phyloP scores from a whole-genome alignment of 2,329 filamentous ascomycete genomes.

The Endocalyx cinctus region DNA sequence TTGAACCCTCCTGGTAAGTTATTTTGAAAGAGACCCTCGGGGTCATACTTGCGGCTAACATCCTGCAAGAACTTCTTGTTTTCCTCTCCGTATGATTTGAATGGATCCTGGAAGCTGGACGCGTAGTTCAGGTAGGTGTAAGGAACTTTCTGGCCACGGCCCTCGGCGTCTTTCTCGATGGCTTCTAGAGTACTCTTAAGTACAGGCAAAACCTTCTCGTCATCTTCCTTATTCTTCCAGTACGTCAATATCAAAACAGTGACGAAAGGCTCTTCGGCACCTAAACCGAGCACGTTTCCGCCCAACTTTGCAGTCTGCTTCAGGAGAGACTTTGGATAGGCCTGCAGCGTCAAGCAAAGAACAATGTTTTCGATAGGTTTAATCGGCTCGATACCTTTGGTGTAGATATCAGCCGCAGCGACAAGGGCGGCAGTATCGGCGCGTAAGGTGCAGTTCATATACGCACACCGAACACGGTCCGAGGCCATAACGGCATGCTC shows the following conservation, averaged over 20 bases:
- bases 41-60: slow-evolving; percentile 11
- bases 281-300: slow-evolving; percentile 15
- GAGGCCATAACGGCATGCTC: slow-evolving; percentile 4
- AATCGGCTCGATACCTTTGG: slow-evolving; percentile 9
- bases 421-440: slow-evolving; percentile 6
- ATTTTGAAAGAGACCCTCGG: slow-evolving; percentile 11
- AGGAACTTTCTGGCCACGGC: slow-evolving; percentile 8
- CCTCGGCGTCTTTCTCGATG: slow-evolving; percentile 10
- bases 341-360: slow-evolving; percentile 15
- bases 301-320: slow-evolving; percentile 6
- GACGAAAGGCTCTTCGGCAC: slow-evolving; percentile 11
- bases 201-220: slow-evolving; percentile 7
- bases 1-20: slow-evolving; percentile 8
- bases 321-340: slow-evolving; percentile 14
- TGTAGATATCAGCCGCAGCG: slow-evolving; percentile 4
- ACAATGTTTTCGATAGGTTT: slow-evolving; percentile 11
- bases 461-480: slow-evolving; percentile 2
- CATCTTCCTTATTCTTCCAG: slow-evolving; percentile 15
- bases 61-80: slow-evolving; percentile 8
- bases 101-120: slow-evolving; percentile 12
- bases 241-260: slow-evolving; percentile 10
- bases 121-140: slow-evolving; percentile 21
- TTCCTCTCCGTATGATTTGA: slow-evolving; percentile 13
- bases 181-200: slow-evolving; percentile 8
- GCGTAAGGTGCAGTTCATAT: slow-evolving; percentile 11